Base-by-base conservation (phyloP, 2,329 filamentous ascomycete genomes). In the Talaromyces sp. region DNA sequence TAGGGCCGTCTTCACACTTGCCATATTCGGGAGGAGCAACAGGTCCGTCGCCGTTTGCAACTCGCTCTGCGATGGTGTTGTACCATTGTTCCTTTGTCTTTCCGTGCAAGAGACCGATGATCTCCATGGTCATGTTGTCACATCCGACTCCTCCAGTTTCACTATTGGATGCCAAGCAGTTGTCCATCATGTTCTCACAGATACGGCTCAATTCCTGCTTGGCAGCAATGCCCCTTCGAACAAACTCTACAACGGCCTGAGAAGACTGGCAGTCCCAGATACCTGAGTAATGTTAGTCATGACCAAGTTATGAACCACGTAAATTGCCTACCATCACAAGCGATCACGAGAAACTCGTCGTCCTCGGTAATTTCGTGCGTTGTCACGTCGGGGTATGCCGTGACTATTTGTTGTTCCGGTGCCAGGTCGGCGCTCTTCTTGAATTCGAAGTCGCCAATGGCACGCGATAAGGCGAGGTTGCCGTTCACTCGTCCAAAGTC, bases 181-280 rank as follows among this genome's bases (percentile, higher is more conserved):
- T 99, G 81, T 99, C 93, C 94, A 99, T 99, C 91, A 99, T 96
- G 80, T 99, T 99, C 79, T 99, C 94, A 77, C 93, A 97, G 70
- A 99, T 97, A 74, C 90, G 90, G 59, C 92, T 87, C 56, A 99
- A 85, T 55, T 95, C 90, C 79, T 99, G 94, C 81, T 96, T 96
- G 56, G 92, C 92, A 55, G 92, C 93, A 75, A 99, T 96, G 60
- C 94, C 94, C 72, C 94, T 89, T 74, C 94, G 86, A 65, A 97
- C 94, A 73, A 99, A 99, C 77, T 99, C 94, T 67, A 97, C 81
- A 35, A 99, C 94, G 43, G 93, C 91, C 80, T 99, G 94, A 52
- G 94, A 99, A 60, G 94, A 97, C 76, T 97, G 94, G 76, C 94
- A 97, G 78, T 99, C 94, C 94, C 94, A 99, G 76, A 99, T 99